Evolutionary conservation across 768 basidiomycete species (phyloP), one percentile per base, ranked within the genome.

Genomic region (Trametes maxima): DNA sequence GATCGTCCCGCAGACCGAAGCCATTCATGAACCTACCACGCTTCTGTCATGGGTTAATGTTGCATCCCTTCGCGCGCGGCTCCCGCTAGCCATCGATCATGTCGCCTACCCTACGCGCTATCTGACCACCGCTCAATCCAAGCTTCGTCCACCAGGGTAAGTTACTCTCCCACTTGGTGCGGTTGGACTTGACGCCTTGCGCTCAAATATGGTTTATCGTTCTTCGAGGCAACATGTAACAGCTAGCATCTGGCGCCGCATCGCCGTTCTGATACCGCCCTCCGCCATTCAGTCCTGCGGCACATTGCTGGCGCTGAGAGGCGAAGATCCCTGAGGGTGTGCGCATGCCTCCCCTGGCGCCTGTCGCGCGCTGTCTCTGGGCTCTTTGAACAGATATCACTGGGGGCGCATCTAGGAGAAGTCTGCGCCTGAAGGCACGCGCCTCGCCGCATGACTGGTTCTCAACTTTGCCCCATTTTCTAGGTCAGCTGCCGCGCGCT

Each of bases 291-390:
- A 63, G 35, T 49, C 19, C 13, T 43, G 22, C 47, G 33, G 62
- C 51, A 48, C 24, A 14, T 37, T 21, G 56, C 62, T 40, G 37
- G 28, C 56, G 62, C 62, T 63, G 56, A 19, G 45, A 22, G 43
- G 56, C 62, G 61, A 47, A 53, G 61, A 62, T 62, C 61, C 49
- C 11, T 53, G 25, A 33, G 53, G 44, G 39, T 51, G 52, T 51
- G 22, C 22, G n/a, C 39, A 33, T 37, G 48, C 39, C 17, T 22
- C 19, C 57, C 21, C 43, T 51, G 52, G 52, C 47, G 57, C 44
- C 17, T 44, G 37, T 28, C 19, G n/a, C 28, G 44, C 43, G 37
- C 57, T 10, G 17, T 39, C 37, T n/a, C 21, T 40, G 37, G n/a
- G 36, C n/a, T 21, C 33, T 22, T 40, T 13, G 14, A 40, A 16